Evolutionary conservation across 108 stramenopile genomes (phyloP).

Genomic region (Cyclotella kingstonii): DNA sequence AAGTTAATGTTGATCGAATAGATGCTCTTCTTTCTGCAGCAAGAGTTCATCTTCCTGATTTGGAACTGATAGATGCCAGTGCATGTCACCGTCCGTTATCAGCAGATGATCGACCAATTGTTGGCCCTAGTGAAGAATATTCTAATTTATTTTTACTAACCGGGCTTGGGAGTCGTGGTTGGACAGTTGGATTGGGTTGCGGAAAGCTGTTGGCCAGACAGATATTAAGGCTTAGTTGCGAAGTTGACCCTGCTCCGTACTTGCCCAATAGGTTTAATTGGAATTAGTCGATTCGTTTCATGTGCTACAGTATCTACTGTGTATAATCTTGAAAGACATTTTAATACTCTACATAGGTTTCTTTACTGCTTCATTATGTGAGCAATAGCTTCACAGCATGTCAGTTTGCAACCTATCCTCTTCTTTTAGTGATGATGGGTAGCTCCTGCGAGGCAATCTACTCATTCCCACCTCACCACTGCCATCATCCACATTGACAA

Average conservation of each 20-base stretch:
- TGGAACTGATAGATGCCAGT: constrained; percentile 27
- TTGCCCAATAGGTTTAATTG: constrained; percentile 29
- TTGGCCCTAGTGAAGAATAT: constrained; percentile 9
- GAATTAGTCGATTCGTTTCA: no score
- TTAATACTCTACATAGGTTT: neutral
- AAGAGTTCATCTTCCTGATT: constrained; percentile 22
- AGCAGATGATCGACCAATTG: constrained; percentile 35
- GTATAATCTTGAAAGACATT: no score
- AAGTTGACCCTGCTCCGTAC: constrained; percentile 33
- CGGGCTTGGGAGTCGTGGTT: constrained; percentile 34
- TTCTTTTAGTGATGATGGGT: constrained; percentile 1
- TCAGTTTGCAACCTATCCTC: constrained; percentile 28
- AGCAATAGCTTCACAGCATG: constrained; percentile 6
- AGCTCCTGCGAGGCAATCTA: constrained; percentile 12
- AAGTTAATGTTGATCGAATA: constrained; percentile 21
- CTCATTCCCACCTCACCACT: constrained; percentile 47
- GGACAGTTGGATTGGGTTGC: constrained; percentile 34
- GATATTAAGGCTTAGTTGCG: constrained; percentile 18
- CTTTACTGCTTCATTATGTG: neutral
- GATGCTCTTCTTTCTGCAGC: constrained; percentile 29
- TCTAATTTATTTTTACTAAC: constrained; percentile 25
- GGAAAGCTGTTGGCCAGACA: constrained; percentile 26
- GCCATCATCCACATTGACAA: constrained; percentile 54
- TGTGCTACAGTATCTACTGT: no score
- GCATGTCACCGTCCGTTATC: constrained; percentile 38